Evolutionary conservation across 768 basidiomycete species (phyloP).

Genomic region (Russula lepida): DNA sequence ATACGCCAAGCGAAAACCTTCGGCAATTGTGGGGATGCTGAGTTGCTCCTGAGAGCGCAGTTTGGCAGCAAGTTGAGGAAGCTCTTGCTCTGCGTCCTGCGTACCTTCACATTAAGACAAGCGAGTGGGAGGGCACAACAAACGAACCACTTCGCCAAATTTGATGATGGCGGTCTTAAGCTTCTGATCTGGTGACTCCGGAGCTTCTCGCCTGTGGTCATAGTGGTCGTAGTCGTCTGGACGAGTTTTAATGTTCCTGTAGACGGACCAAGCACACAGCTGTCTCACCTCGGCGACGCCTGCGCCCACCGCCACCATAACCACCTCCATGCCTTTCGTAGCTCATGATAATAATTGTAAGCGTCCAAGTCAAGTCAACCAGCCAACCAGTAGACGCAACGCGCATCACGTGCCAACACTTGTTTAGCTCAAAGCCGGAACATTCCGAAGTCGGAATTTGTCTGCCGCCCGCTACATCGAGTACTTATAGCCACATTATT

Average conservation of each 20-base stretch:
- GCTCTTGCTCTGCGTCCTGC: slow-evolving; percentile 64
- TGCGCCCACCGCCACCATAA: slow-evolving; percentile 25
- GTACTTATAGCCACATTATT: neutral
- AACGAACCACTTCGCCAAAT: slow-evolving; percentile 74
- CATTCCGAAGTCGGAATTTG: neutral
- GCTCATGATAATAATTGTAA: slow-evolving; percentile 37
- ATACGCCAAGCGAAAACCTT: slow-evolving; percentile 69
- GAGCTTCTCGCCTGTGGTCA: slow-evolving; percentile 52
- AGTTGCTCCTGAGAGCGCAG: slow-evolving; percentile 51
- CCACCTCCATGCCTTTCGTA: slow-evolving; percentile 40
- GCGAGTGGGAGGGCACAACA: neutral
- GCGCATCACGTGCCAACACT: slow-evolving; percentile 1
- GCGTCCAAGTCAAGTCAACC: neutral
- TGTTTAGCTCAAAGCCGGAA: neutral
- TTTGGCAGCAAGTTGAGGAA: slow-evolving; percentile 55
- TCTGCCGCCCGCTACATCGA: neutral
- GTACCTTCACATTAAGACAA: neutral
- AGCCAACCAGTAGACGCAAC: neutral
- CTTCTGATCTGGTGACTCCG: slow-evolving; percentile 68
- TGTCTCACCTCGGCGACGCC: slow-evolving; percentile 23
- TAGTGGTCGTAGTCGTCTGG: slow-evolving; percentile 56
- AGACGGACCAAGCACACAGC: neutral
- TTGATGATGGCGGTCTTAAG: slow-evolving; percentile 59
- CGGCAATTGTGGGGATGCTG: slow-evolving; percentile 57
- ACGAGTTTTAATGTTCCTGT: slow-evolving; percentile 6